Conservation (phyloP, 2,329 filamentous ascomycete species). For the Ceratocystis eucalypticola region DNA sequence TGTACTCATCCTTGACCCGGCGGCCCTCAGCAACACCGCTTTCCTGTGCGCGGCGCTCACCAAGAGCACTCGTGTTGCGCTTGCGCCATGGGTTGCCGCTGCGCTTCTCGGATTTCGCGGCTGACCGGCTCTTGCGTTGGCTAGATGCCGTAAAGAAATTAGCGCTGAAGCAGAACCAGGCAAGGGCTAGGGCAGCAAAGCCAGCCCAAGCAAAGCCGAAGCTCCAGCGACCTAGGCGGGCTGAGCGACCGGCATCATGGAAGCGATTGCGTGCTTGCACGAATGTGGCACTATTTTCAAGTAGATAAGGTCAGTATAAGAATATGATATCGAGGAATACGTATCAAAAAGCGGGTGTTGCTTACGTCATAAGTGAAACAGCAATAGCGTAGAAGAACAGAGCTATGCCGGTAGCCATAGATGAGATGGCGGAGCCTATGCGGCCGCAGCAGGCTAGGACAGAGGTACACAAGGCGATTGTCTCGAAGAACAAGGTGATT, state of each 20-base stretch:
- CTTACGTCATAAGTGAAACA: conserved; percentile 64
- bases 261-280: conserved; percentile 58
- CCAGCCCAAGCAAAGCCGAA: conserved; percentile 69
- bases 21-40: conserved; percentile 30
- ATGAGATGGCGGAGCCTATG: conserved; percentile 54
- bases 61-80: conserved; percentile 29
- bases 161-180: conserved; percentile 53
- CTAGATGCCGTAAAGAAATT: conserved; percentile 30
- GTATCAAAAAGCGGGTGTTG: conserved; percentile 3
- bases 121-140: conserved; percentile 31
- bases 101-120: conserved; percentile 15
- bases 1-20: conserved; percentile 59
- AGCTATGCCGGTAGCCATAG: conserved; percentile 42
- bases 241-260: conserved; percentile 38
- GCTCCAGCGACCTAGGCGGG: conserved; percentile 51
- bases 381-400: conserved; percentile 57
- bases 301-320: conserved; percentile 20
- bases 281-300: conserved; percentile 38
- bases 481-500: conserved; percentile 67
- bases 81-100: conserved; percentile 17
- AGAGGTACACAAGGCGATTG: conserved; percentile 51
- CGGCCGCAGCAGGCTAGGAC: conserved; percentile 58
- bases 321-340: background rate
- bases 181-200: conserved; percentile 51
- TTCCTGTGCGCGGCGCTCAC: conserved; percentile 26